Evolutionary conservation across 78 protist species (phyloP).

Genomic region (Emiliania huxleyi): DNA sequence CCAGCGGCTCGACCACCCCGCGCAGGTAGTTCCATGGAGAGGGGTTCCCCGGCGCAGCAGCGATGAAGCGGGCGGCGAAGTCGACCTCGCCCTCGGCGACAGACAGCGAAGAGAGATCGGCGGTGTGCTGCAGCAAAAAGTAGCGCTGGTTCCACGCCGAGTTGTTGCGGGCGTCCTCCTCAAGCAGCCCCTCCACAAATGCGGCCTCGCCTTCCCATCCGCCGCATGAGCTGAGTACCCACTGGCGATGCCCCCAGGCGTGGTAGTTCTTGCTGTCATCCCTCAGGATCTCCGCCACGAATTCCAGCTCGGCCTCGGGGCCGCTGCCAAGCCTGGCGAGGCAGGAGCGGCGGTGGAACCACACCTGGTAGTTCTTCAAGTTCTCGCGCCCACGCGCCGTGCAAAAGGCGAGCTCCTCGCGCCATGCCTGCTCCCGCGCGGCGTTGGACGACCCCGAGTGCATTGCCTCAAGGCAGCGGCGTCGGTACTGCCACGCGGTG

Average conservation of each 20-base stretch:
- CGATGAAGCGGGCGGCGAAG: neutral
- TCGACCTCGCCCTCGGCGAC: neutral
- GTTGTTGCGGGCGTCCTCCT: slow-evolving; percentile 83
- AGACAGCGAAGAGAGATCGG: neutral
- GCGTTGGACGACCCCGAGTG: neutral
- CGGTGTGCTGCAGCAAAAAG: slow-evolving; percentile 51
- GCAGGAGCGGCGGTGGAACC: slow-evolving; percentile 86
- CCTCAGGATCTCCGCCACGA: slow-evolving; percentile 46
- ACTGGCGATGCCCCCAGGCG: slow-evolving; percentile 87
- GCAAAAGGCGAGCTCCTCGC: slow-evolving; percentile 64
- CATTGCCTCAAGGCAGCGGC: slow-evolving; percentile 47
- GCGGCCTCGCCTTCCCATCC: slow-evolving; percentile 69
- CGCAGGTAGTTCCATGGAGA: neutral
- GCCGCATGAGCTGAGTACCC: neutral
- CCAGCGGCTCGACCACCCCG: neutral
- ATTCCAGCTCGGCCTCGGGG: slow-evolving; percentile 60
- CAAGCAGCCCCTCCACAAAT: slow-evolving; percentile 62
- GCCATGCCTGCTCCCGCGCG: neutral
- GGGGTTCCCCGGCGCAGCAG: neutral
- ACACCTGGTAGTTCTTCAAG: slow-evolving; percentile 87
- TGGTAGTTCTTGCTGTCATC: slow-evolving; percentile 93
- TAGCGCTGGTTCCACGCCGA: slow-evolving; percentile 94
- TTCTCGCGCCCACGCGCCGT: slow-evolving; percentile 51
- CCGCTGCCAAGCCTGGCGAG: slow-evolving; percentile 51
- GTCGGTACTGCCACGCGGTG: slow-evolving; percentile 80